Conservation (phyloP, 1,284 basidiomycete genomes). For the Melanopsichium pennsylvanicum region DNA sequence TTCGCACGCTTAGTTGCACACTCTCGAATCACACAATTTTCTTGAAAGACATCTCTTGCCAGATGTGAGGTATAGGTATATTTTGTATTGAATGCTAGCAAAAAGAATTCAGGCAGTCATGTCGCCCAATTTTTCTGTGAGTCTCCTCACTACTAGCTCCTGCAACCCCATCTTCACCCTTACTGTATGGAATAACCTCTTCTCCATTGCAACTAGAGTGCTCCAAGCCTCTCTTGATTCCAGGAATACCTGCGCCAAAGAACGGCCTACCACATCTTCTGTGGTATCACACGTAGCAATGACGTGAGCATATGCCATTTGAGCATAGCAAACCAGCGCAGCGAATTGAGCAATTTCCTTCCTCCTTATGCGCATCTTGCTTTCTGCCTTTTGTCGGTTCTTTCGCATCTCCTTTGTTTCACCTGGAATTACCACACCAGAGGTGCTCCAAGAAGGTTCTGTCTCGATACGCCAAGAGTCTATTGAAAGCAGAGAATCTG, state of each 20-base stretch:
- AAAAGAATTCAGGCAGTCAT: neutral
- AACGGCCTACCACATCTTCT: neutral
- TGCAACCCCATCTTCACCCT: conserved; percentile 4
- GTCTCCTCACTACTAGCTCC: conserved; percentile 17
- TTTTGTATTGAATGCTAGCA: neutral
- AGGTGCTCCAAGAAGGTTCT: neutral
- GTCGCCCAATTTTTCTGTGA: neutral
- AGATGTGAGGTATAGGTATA: no score
- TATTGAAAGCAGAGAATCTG: neutral
- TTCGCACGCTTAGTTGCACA: no score
- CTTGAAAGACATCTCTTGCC: no score
- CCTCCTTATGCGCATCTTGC: conserved; percentile 26
- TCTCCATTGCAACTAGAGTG: conserved; percentile 17
- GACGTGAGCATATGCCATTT: neutral
- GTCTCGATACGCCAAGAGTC: neutral
- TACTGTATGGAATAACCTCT: conserved; percentile 22
- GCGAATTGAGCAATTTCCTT: conserved; percentile 24
- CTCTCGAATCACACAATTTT: no score
- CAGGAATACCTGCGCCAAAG: conserved; percentile 7
- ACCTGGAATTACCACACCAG: conserved; percentile 1
- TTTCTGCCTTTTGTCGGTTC: conserved; percentile 26
- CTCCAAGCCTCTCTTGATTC: conserved; percentile 12
- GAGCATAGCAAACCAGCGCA: conserved; percentile 6
- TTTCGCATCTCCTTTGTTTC: conserved; percentile 31
- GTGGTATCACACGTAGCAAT: neutral